A percentile compares a stretch with the other conserved stretches of the same genome.
These are phyloP conservation scores for Lentithecium fluviatile DNA, from an alignment of 495 filamentous ascomycete species.

Conservation along the genomic window DNA sequence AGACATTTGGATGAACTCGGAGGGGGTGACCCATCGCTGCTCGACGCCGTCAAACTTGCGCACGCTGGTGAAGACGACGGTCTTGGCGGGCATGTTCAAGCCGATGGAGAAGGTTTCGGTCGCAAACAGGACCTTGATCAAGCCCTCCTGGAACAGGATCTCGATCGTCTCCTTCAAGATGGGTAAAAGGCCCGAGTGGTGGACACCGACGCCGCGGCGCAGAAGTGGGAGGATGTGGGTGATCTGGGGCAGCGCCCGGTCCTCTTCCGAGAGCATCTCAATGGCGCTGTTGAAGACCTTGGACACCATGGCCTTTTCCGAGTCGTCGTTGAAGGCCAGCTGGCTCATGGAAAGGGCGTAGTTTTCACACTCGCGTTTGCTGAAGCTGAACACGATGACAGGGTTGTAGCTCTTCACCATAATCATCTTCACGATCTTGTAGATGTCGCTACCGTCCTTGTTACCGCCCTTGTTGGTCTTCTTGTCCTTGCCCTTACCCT, in stretches of 20 bases:
- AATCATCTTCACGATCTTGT: constrained; percentile 97
- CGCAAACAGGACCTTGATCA: constrained; percentile 96
- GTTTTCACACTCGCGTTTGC: constrained; percentile 90
- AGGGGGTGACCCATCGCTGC: constrained; percentile 83
- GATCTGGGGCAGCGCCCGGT: constrained; percentile 83
- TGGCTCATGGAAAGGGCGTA: constrained; percentile 79
- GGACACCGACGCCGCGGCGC: constrained; percentile 89
- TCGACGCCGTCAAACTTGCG: constrained; percentile 89
- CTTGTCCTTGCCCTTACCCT: constrained; percentile 87
- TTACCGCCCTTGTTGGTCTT: constrained; percentile 82
- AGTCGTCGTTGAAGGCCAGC: constrained; percentile 95
- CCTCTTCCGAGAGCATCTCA: constrained; percentile 84
- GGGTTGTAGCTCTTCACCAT: constrained; percentile 95
- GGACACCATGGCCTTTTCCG: constrained; percentile 89
- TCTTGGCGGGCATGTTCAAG: constrained; percentile 98
- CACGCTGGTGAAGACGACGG: constrained; percentile 95
- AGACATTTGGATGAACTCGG: constrained; percentile 98
- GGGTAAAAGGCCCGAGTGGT: constrained; percentile 92
- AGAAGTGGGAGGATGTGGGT: constrained; percentile 85
- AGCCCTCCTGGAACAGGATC: constrained; percentile 95
- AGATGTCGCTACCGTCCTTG: constrained; percentile 75
- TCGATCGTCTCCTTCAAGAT: constrained; percentile 99
- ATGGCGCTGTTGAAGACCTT: constrained; percentile 93
- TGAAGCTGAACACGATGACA: constrained; percentile 99
- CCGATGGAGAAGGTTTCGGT: constrained; percentile 99